Evolutionary conservation across 768 basidiomycete genomes (phyloP).

Genomic region (Leccinum uliginosum): DNA sequence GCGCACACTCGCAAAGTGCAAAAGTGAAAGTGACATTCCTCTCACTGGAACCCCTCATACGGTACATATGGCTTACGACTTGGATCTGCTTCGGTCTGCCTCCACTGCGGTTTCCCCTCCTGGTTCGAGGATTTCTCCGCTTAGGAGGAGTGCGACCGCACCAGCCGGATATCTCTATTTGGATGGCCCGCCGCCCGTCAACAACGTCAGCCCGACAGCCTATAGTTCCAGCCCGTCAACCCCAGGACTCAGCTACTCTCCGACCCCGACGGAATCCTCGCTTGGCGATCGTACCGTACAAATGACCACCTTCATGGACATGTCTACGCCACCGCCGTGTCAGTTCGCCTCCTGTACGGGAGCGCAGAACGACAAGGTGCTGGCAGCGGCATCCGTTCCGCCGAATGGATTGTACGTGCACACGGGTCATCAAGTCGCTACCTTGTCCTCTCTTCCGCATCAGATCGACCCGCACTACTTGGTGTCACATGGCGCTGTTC

Average conservation of each 20-base stretch:
- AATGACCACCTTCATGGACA: slow-evolving; percentile 50
- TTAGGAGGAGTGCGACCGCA: slow-evolving; percentile 42
- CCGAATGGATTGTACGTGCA: slow-evolving; percentile 19
- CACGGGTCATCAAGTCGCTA: slow-evolving; percentile 12
- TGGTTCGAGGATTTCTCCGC: slow-evolving; percentile 16
- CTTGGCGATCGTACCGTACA: slow-evolving; percentile 54
- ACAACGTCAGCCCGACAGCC: slow-evolving; percentile 23
- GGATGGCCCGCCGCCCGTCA: slow-evolving; percentile 10
- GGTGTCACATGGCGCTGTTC: slow-evolving; percentile 12
- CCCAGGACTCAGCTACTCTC: slow-evolving; percentile 55
- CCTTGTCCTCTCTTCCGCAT: slow-evolving; percentile 6
- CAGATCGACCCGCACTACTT: slow-evolving; percentile 11
- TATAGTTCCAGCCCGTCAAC: slow-evolving; percentile 43
- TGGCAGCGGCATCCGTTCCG: slow-evolving; percentile 15
- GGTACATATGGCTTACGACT: not conserved
- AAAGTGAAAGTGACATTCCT: slow-evolving; percentile 44
- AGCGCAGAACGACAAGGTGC: slow-evolving; percentile 34
- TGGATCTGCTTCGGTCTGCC: slow-evolving; percentile 1
- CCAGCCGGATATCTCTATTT: slow-evolving; percentile 33
- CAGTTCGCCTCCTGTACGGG: slow-evolving; percentile 34
- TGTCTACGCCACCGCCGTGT: slow-evolving; percentile 31
- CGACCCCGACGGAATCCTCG: slow-evolving; percentile 56
- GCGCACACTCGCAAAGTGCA: slow-evolving; percentile 45
- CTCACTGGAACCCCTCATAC: not conserved
- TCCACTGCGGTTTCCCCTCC: slow-evolving; percentile 9